Evolutionary conservation across 441 rosid species (phyloP).

Genomic region (Sinapis alba): DNA sequence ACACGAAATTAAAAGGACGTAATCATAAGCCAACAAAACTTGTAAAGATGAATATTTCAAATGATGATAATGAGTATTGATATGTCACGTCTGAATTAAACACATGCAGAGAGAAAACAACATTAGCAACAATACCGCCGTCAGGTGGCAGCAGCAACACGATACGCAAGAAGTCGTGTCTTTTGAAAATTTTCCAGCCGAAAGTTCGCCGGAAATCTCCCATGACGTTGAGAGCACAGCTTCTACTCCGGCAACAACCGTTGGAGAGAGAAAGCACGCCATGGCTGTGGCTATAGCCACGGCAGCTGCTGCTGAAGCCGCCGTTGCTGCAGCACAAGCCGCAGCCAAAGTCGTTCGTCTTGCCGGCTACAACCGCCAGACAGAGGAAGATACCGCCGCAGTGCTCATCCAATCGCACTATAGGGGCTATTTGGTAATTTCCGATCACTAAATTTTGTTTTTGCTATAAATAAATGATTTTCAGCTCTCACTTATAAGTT

Average conservation of each 20-base stretch:
- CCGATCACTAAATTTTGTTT: neutral
- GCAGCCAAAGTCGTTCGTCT: constrained; percentile 92
- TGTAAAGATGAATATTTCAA: constrained; percentile 7
- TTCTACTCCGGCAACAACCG: constrained; percentile 46
- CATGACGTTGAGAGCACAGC: constrained; percentile 55
- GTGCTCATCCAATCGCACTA: constrained; percentile 78
- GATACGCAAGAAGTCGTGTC: constrained; percentile 82
- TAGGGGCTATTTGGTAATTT: constrained; percentile 83
- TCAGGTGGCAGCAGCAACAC: constrained; percentile 65
- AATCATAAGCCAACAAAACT: neutral
- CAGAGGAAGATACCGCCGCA: constrained; percentile 83
- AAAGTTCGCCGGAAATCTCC: constrained; percentile 77
- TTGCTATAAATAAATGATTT: neutral
- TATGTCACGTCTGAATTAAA: constrained; percentile 5
- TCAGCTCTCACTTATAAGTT: neutral
- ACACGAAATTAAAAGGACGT: neutral
- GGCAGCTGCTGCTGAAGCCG: constrained; percentile 94
- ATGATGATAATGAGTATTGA: neutral
- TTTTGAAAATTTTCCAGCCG: constrained; percentile 77
- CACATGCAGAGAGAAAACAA: constrained; percentile 33
- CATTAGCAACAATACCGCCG: constrained; percentile 13
- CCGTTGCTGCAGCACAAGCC: constrained; percentile 91
- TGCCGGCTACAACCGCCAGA: constrained; percentile 77
- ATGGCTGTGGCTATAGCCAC: constrained; percentile 91
- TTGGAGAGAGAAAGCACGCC: constrained; percentile 71